A percentile compares a stretch with the other conserved stretches of the same genome.
Evolutionary conservation across 345 rosid genomes (phyloP).

Genomic region (Erucastrum elatum): DNA sequence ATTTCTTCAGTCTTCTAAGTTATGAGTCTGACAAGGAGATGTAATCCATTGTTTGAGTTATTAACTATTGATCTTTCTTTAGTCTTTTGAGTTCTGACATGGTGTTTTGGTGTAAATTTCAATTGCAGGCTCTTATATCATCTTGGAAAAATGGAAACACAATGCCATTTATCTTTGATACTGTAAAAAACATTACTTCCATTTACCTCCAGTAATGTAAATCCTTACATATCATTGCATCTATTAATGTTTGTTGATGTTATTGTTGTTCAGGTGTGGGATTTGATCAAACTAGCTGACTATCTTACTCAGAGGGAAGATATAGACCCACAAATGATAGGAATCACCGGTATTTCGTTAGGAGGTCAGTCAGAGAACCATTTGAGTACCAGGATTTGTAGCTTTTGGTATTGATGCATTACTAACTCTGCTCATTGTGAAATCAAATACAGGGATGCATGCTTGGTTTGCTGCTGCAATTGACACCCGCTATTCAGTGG

Average conservation of each 20-base stretch:
- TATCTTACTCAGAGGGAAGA: constrained; percentile 40
- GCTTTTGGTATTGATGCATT: not conserved
- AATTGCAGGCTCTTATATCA: constrained; percentile 77
- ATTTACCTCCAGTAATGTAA: too few species aligned
- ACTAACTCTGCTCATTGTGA: constrained; percentile 3
- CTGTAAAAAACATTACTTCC: constrained; percentile 44
- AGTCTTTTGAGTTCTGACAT: constrained; percentile 13
- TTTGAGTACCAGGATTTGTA: not conserved
- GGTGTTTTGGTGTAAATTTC: not conserved
- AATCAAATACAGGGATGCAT: constrained; percentile 72
- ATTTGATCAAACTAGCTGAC: too few species aligned
- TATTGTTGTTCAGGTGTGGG: too few species aligned
- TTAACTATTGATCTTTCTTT: not conserved
- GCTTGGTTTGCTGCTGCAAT: constrained; percentile 91
- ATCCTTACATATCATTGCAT: too few species aligned
- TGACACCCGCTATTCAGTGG: constrained; percentile 69
- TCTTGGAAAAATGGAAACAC: constrained; percentile 82
- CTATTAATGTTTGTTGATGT: too few species aligned
- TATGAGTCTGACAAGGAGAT: constrained; percentile 27
- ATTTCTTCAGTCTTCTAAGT: not conserved
- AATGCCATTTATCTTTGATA: constrained; percentile 91
- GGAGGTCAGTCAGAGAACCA: constrained; percentile 63
- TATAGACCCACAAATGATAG: constrained; percentile 71
- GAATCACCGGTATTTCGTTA: constrained; percentile 87
- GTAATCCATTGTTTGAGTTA: constrained; percentile 31